These are phyloP conservation scores for Halteria grandinella DNA, from an alignment of 73 alveolate genomes.

Conservation along the genomic window DNA sequence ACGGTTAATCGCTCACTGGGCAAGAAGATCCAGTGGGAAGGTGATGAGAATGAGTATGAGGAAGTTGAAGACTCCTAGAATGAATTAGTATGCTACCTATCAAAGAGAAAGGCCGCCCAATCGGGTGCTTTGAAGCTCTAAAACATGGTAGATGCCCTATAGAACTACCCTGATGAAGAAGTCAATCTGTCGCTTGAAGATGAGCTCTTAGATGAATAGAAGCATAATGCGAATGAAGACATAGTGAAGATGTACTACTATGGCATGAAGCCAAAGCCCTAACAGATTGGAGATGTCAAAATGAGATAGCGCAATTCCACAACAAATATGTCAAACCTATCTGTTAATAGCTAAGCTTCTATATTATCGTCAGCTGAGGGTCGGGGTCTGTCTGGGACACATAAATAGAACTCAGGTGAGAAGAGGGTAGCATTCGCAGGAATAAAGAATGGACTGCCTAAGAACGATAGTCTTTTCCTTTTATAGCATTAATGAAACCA, in stretches of 20 bases:
- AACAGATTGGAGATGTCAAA: background rate
- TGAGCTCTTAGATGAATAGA: background rate
- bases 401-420: background rate
- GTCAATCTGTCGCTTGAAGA: background rate
- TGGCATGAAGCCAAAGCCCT: background rate
- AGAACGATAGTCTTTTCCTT: background rate
- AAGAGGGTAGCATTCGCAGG: background rate
- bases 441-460: too few species aligned
- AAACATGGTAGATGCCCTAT: constrained; percentile 6
- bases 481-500: background rate
- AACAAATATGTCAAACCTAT: too few species aligned
- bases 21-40: constrained; percentile 33
- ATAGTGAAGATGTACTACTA: background rate
- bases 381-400: too few species aligned
- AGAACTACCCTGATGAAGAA: background rate
- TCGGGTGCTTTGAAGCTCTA: background rate
- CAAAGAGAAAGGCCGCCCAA: constrained; percentile 39
- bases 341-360: background rate
- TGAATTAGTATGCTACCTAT: constrained; percentile 36
- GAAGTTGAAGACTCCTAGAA: background rate
- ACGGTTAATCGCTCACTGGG: constrained; percentile 15
- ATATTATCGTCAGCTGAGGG: too few species aligned
- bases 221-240: background rate
- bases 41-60: constrained; percentile 19
- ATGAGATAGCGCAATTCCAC: background rate